A percentile compares a stretch with the other conserved stretches of the same genome.
phyloP scores from a whole-genome alignment of 768 basidiomycete genomes.

The Inosperma sp. region DNA sequence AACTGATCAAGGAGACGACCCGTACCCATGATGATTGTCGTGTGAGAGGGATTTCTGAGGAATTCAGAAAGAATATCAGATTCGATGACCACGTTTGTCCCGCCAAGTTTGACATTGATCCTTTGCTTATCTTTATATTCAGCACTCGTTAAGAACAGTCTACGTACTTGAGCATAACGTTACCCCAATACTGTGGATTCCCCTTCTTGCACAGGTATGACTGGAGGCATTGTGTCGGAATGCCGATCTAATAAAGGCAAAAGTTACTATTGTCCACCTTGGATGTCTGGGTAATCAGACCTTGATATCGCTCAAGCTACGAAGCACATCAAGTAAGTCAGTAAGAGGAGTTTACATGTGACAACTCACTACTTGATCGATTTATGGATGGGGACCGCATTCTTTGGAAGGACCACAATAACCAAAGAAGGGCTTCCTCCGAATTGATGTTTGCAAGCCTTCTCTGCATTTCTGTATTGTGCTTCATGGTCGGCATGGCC shows the following conservation, averaged over 20 bases:
- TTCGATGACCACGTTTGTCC: conserved; percentile 69
- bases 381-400: no score
- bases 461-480: no score
- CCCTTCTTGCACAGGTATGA: conserved; percentile 54
- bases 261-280: not conserved
- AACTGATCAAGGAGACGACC: not conserved
- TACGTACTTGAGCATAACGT: conserved; percentile 69
- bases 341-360: no score
- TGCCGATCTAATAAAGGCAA: conserved; percentile 46
- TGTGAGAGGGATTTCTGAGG: conserved; percentile 59
- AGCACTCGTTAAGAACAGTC: not conserved
- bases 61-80: conserved; percentile 44
- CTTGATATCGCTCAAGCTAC: not conserved
- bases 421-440: no score
- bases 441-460: no score
- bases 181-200: conserved; percentile 71
- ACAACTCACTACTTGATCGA: no score
- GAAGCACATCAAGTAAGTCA: no score
- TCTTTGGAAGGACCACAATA: no score
- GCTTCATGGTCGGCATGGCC: no score
- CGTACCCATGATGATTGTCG: conserved; percentile 72
- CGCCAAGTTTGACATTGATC: conserved; percentile 77
- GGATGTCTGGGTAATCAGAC: not conserved
- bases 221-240: conserved; percentile 76
- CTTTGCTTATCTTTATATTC: conserved; percentile 30